Percentiles rank a stretch among this genome's conserved stretches.
Conservation (phyloP, 2,329 filamentous ascomycete genomes). For the Penicillium sp. region DNA sequence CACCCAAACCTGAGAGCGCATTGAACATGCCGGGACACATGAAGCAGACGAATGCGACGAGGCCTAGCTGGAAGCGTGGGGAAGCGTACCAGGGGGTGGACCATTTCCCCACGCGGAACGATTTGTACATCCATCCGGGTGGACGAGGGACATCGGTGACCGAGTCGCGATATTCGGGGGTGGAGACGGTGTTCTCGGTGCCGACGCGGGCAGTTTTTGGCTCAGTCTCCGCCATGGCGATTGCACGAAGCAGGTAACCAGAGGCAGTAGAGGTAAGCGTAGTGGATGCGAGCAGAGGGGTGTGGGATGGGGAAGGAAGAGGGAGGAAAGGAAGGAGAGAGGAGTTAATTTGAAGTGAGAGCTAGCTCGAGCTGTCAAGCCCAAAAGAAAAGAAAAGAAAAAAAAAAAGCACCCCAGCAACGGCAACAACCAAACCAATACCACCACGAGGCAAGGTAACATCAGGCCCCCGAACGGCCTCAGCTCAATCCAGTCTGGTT, state of each 20-base stretch:
- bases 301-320: conserved; percentile 1
- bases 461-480: conserved; percentile 10
- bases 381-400: not conserved
- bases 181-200: conserved; percentile 4
- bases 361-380: no score
- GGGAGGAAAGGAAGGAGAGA: not conserved
- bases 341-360: not conserved
- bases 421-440: conserved; percentile 12
- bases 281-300: not conserved
- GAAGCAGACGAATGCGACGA: conserved; percentile 67
- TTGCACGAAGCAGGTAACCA: not conserved
- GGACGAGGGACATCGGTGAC: conserved; percentile 10
- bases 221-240: conserved; percentile 13
- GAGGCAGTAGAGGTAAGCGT: not conserved
- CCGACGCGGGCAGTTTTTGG: conserved; percentile 11
- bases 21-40: conserved; percentile 68
- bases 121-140: conserved; percentile 55
- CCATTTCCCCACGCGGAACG: conserved; percentile 49
- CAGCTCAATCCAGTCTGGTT: not conserved
- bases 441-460: conserved; percentile 23
- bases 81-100: conserved; percentile 65
- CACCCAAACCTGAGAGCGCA: conserved; percentile 58
- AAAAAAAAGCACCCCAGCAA: conserved; percentile 1
- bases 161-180: not conserved
- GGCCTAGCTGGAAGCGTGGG: conserved; percentile 62